Percentiles rank a stretch among this genome's conserved stretches.
Evolutionary conservation across 768 basidiomycete species (phyloP).

Genomic region (Phlebiopsis gigantea): DNA sequence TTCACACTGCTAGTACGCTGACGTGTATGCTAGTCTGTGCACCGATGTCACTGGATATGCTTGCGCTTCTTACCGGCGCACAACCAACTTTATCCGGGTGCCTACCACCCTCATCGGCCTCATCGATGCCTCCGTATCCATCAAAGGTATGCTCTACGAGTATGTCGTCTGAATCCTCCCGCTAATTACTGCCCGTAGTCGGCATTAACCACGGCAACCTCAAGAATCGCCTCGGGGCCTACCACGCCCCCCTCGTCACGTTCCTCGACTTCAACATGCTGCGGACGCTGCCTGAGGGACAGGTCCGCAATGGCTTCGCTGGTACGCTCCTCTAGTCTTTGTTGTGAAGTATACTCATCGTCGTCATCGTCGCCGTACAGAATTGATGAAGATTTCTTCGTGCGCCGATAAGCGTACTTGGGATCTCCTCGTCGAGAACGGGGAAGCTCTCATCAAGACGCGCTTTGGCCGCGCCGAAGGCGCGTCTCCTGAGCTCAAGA

Average conservation of each 20-base stretch:
- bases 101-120: conserved; percentile 17
- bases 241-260: conserved; percentile 15
- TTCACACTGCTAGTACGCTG: neutral
- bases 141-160: conserved; percentile 8
- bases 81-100: conserved; percentile 15
- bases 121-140: conserved; percentile 15
- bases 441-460: conserved; percentile 11
- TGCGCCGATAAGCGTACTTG: conserved; percentile 17
- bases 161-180: neutral
- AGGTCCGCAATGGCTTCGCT: conserved; percentile 17
- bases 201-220: conserved; percentile 16
- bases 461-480: conserved; percentile 15
- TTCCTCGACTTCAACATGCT: conserved; percentile 20
- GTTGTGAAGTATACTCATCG: neutral
- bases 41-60: conserved; percentile 17
- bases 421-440: conserved; percentile 15
- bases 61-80: conserved; percentile 16
- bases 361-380: neutral
- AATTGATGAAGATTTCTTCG: conserved; percentile 18
- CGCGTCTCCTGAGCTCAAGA: conserved; percentile 11
- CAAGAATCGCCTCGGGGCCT: conserved; percentile 18
- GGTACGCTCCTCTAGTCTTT: neutral
- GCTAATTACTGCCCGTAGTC: conserved; percentile 4
- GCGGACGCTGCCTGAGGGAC: conserved; percentile 13
- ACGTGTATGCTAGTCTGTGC: conserved; percentile 4